These are phyloP conservation scores for Phyllosticta citriasiana DNA, from an alignment of 2,329 filamentous ascomycete genomes.

Conservation along the genomic window DNA sequence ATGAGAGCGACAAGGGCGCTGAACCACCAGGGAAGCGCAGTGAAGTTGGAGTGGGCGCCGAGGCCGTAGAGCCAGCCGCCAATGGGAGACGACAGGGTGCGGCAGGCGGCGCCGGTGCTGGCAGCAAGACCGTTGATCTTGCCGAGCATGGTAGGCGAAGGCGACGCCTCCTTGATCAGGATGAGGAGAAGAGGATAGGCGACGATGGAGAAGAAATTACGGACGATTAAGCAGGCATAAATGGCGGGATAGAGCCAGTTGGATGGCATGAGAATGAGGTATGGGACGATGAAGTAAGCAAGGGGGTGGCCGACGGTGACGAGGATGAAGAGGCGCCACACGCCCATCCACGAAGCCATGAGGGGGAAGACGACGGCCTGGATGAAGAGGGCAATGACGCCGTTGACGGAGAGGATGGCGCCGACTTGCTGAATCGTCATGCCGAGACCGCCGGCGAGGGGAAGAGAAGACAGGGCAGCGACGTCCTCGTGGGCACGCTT, in stretches of 20 bases:
- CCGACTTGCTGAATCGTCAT: slow-evolving; percentile 57
- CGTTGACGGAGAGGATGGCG: slow-evolving; percentile 59
- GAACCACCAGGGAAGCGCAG: slow-evolving; percentile 54
- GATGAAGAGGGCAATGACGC: slow-evolving; percentile 60
- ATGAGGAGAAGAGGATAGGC: slow-evolving; percentile 60
- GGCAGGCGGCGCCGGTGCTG: slow-evolving; percentile 58
- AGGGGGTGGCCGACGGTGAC: slow-evolving; percentile 58
- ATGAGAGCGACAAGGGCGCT: slow-evolving; percentile 46
- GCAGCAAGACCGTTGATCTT: slow-evolving; percentile 65
- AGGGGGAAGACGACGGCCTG: slow-evolving; percentile 62
- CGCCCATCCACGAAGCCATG: slow-evolving; percentile 52
- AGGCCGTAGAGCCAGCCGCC: slow-evolving; percentile 57
- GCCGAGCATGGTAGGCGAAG: slow-evolving; percentile 51
- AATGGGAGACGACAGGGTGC: slow-evolving; percentile 59
- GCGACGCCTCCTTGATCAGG: slow-evolving; percentile 61
- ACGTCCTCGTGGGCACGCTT: slow-evolving; percentile 35
- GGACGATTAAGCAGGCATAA: slow-evolving; percentile 54
- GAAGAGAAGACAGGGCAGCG: slow-evolving; percentile 18
- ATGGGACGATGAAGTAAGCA: slow-evolving; percentile 60
- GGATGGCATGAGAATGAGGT: slow-evolving; percentile 49
- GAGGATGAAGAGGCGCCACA: slow-evolving; percentile 56
- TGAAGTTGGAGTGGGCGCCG: slow-evolving; percentile 47
- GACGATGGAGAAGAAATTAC: slow-evolving; percentile 59
- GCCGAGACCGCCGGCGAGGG: slow-evolving; percentile 52
- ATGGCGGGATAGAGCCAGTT: slow-evolving; percentile 49